Evolutionary conservation across 768 basidiomycete genomes (phyloP).

Genomic region (Kockovaella imperatae): DNA sequence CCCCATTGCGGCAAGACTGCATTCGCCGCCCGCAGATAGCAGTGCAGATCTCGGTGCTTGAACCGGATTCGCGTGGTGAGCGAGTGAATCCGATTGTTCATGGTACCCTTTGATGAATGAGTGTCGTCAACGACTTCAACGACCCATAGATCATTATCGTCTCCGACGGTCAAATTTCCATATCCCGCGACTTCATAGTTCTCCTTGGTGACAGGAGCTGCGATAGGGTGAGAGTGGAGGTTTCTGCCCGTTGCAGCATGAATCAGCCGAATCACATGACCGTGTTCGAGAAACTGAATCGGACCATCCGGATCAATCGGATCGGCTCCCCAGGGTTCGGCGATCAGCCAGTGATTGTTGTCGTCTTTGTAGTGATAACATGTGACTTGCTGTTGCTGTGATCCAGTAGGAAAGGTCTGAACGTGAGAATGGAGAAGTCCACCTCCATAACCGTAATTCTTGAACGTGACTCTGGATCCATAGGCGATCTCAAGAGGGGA

Average conservation of each 20-base stretch:
- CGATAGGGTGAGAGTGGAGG: slow-evolving; percentile 80
- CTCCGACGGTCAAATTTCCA: slow-evolving; percentile 81
- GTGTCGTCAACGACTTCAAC: slow-evolving; percentile 89
- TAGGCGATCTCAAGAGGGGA: slow-evolving; percentile 90
- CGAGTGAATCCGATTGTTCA: slow-evolving; percentile 66
- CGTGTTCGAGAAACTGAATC: slow-evolving; percentile 64
- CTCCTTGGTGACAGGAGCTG: slow-evolving; percentile 80
- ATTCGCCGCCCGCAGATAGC: slow-evolving; percentile 85
- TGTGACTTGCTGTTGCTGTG: slow-evolving; percentile 89
- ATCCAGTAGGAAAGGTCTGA: slow-evolving; percentile 88
- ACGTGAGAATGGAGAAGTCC: slow-evolving; percentile 93
- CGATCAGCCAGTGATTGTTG: slow-evolving; percentile 84
- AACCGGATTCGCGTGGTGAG: slow-evolving; percentile 85
- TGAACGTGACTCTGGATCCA: slow-evolving; percentile 84
- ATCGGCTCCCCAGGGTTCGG: slow-evolving; percentile 75
- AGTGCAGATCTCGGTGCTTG: slow-evolving; percentile 66
- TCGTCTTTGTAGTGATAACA: slow-evolving; percentile 99
- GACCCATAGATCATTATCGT: slow-evolving; percentile 79
- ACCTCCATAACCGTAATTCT: slow-evolving; percentile 97
- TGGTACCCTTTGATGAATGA: slow-evolving; percentile 55
- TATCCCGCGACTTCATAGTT: slow-evolving; percentile 91
- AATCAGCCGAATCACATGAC: slow-evolving; percentile 69
- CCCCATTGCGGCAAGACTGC: slow-evolving; percentile 92
- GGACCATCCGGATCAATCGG: slow-evolving; percentile 53
- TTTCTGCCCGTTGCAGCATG: slow-evolving; percentile 80